phyloP scores from a whole-genome alignment of 108 stramenopile species.

The Fistulifera pelliculosa region DNA sequence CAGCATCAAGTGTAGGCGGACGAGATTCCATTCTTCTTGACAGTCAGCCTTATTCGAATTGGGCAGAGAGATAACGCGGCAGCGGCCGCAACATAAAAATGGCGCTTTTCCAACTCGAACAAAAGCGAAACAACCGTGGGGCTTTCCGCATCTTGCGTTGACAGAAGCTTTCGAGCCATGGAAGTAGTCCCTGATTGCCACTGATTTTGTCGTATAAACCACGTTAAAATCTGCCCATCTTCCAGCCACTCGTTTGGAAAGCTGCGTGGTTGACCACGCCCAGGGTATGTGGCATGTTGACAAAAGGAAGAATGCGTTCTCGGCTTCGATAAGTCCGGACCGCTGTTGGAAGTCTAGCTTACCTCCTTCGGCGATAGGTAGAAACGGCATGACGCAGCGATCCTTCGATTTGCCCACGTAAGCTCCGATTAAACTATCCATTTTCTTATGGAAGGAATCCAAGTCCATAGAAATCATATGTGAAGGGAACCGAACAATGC shows the following conservation, averaged over 20 bases:
- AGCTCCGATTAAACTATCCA: not conserved
- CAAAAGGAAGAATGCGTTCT: slow-evolving; percentile 26
- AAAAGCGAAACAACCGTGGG: slow-evolving; percentile 17
- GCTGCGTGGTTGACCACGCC: slow-evolving; percentile 13
- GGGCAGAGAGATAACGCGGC: slow-evolving; percentile 7
- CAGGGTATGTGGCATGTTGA: slow-evolving; percentile 15
- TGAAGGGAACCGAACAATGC: slow-evolving; percentile 21
- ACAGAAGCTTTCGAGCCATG: slow-evolving; percentile 10
- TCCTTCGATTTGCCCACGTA: slow-evolving; percentile 18
- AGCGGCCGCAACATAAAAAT: slow-evolving; percentile 32
- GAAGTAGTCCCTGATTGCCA: slow-evolving; percentile 19
- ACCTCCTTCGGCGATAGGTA: slow-evolving; percentile 4
- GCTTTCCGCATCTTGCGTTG: not conserved
- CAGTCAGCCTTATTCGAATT: not conserved
- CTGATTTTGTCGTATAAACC: slow-evolving; percentile 24
- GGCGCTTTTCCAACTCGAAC: slow-evolving; percentile 14
- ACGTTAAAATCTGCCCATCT: slow-evolving; percentile 22
- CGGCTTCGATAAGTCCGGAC: slow-evolving; percentile 21
- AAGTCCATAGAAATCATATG: slow-evolving; percentile 8
- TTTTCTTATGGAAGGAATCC: not conserved
- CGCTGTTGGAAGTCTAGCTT: slow-evolving; percentile 23
- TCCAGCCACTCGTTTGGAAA: slow-evolving; percentile 35
- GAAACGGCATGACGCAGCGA: slow-evolving; percentile 13
- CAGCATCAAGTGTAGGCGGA: slow-evolving; percentile 13
- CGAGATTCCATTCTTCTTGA: slow-evolving; percentile 3